These are phyloP conservation scores for Ajuga reptans DNA, from an alignment of 305 asterid species.

Conservation along the genomic window DNA sequence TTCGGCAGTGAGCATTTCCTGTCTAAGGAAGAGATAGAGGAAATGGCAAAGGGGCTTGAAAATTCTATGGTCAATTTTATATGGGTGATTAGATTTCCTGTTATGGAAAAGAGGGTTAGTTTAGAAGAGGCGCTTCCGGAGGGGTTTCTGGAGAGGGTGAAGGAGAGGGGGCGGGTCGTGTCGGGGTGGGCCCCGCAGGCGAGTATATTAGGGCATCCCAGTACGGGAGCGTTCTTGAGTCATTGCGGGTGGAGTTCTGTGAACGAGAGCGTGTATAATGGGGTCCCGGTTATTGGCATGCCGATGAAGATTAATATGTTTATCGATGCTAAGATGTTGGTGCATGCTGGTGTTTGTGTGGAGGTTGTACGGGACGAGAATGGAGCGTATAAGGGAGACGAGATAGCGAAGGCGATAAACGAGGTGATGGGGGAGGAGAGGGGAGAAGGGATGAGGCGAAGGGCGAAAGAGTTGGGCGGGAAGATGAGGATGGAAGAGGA, in stretches of 20 bases:
- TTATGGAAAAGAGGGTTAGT: neutral
- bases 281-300: conserved; percentile 29
- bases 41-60: conserved; percentile 18
- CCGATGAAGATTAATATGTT: conserved; percentile 23
- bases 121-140: conserved; percentile 21
- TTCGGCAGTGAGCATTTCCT: conserved; percentile 28
- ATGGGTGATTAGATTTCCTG: conserved; percentile 27
- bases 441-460: conserved; percentile 29
- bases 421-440: conserved; percentile 25
- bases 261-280: conserved; percentile 27
- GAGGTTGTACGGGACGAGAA: conserved; percentile 29
- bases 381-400: conserved; percentile 17
- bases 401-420: conserved; percentile 20
- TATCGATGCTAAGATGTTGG: conserved; percentile 22
- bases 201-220: conserved; percentile 25
- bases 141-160: conserved; percentile 32
- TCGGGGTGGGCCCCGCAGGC: conserved; percentile 35
- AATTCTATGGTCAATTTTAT: conserved; percentile 17
- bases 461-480: conserved; percentile 27
- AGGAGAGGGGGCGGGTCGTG: conserved; percentile 19
- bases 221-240: conserved; percentile 29
- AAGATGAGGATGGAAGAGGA: conserved; percentile 25
- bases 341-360: conserved; percentile 23
- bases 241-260: conserved; percentile 39
- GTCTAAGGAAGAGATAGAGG: conserved; percentile 16